Conservation (phyloP, 192 early-diverging fungal genomes). For the Lobosporangium transversale region DNA sequence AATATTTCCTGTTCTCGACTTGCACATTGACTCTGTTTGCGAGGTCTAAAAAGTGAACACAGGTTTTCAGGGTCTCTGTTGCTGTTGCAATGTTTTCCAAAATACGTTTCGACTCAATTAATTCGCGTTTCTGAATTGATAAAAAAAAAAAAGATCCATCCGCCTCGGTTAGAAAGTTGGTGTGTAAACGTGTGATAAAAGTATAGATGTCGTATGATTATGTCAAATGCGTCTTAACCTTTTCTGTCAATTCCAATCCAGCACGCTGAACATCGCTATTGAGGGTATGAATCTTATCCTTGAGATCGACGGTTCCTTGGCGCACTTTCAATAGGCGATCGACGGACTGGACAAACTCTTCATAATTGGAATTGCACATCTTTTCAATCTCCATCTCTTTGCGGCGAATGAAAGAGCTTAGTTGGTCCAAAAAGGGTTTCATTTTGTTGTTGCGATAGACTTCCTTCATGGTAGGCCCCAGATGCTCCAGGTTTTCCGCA, state of each 20-base stretch:
- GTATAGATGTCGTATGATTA: neutral
- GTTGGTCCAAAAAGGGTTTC: conserved; percentile 87
- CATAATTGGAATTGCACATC: conserved; percentile 96
- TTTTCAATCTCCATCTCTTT: conserved; percentile 98
- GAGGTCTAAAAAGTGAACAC: conserved; percentile 89
- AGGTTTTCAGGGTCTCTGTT: conserved; percentile 79
- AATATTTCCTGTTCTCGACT: conserved; percentile 87
- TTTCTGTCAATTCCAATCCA: conserved; percentile 82
- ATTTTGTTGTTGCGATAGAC: conserved; percentile 88
- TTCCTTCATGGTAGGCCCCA: conserved; percentile 88
- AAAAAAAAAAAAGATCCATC: no score
- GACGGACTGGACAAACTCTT: conserved; percentile 94
- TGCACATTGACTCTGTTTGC: conserved; percentile 84
- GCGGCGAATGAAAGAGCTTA: conserved; percentile 80
- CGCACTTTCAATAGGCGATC: conserved; percentile 96
- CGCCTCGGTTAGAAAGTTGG: no score
- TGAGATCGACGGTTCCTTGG: conserved; percentile 84
- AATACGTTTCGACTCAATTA: conserved; percentile 80
- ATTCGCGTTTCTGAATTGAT: conserved; percentile 74
- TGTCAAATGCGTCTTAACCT: conserved; percentile 63
- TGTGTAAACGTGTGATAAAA: neutral
- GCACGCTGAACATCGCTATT: conserved; percentile 86
- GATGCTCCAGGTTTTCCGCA: conserved; percentile 80
- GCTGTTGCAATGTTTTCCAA: conserved; percentile 91
- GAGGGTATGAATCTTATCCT: conserved; percentile 85